These are phyloP conservation scores for Colletotrichum limetticola DNA, from an alignment of 2,329 filamentous ascomycete species.

Conservation along the genomic window DNA sequence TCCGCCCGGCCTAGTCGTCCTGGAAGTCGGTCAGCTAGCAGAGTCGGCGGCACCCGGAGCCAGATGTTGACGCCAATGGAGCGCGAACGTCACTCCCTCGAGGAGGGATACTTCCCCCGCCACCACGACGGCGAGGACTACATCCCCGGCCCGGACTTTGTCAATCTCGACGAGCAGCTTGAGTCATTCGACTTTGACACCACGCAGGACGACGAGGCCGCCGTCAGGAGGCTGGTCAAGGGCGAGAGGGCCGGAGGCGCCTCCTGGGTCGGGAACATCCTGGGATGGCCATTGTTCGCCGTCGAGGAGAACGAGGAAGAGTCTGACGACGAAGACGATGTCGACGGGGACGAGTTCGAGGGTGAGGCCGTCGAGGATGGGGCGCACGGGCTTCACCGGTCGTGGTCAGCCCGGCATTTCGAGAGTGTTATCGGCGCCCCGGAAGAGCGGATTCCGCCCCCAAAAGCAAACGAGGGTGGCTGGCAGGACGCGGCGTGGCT, in stretches of 20 bases:
- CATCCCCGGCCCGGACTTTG: conserved; percentile 68
- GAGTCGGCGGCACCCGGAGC: conserved; percentile 54
- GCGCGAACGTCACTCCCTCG: conserved; percentile 46
- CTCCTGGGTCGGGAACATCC: conserved; percentile 67
- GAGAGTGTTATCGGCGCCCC: conserved; percentile 53
- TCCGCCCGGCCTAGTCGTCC: conserved; percentile 40
- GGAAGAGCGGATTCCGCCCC: conserved; percentile 59
- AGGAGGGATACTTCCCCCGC: conserved; percentile 56
- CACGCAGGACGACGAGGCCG: conserved; percentile 66
- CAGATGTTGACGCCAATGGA: conserved; percentile 59
- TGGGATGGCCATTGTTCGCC: conserved; percentile 71
- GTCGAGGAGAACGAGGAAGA: conserved; percentile 70
- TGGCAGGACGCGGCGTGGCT: conserved; percentile 78
- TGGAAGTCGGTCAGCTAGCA: conserved; percentile 61
- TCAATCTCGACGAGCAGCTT: conserved; percentile 69
- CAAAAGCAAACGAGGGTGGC: conserved; percentile 64
- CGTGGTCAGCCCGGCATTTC: conserved; percentile 48
- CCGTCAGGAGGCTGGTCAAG: conserved; percentile 66
- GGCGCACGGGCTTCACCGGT: conserved; percentile 44
- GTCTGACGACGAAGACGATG: conserved; percentile 50
- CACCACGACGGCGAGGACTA: conserved; percentile 46
- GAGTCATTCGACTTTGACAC: conserved; percentile 65
- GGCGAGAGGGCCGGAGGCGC: conserved; percentile 62
- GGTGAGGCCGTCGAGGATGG: conserved; percentile 39
- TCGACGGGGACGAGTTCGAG: conserved; percentile 47